Conservation (phyloP, 2,329 filamentous ascomycete genomes). For the Colletotrichum theobromicola region DNA sequence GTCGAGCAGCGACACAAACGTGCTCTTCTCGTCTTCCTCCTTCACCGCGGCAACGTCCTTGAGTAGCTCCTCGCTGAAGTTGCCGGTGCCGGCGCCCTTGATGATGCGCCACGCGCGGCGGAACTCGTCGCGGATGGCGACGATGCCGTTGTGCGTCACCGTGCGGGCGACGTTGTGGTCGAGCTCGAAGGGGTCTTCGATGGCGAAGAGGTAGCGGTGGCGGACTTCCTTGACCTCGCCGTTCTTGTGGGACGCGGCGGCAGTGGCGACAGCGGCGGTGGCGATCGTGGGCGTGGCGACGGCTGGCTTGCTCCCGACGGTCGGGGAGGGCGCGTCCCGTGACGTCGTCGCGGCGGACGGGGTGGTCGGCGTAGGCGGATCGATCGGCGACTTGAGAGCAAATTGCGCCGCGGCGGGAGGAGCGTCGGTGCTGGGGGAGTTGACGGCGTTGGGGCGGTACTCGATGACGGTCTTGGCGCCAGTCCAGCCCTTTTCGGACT, state of each 20-base stretch:
- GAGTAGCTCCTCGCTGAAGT: conserved; percentile 53
- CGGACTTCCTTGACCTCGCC: conserved; percentile 70
- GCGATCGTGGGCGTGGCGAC: background rate
- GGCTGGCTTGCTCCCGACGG: background rate
- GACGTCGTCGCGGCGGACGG: background rate
- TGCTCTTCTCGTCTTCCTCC: conserved; percentile 35
- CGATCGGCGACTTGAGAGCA: background rate
- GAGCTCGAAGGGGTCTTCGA: conserved; percentile 90
- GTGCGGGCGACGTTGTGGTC: conserved; percentile 90
- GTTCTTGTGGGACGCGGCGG: conserved; percentile 29
- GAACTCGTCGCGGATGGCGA: conserved; percentile 84
- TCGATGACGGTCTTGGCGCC: conserved; percentile 71
- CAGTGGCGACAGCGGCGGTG: background rate
- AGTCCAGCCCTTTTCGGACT: conserved; percentile 84
- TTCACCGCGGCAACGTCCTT: conserved; percentile 50
- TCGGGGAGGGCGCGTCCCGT: background rate
- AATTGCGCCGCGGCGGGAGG: background rate
- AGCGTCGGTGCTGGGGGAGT: background rate
- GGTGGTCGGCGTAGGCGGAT: background rate
- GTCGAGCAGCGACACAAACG: conserved; percentile 42
- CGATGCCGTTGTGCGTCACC: conserved; percentile 82
- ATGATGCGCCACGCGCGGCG: conserved; percentile 79
- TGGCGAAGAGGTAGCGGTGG: conserved; percentile 83
- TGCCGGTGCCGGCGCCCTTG: conserved; percentile 50
- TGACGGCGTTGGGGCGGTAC: conserved; percentile 13